phyloP scores from a whole-genome alignment of 495 filamentous ascomycete genomes.

The Penicillium argentinense region DNA sequence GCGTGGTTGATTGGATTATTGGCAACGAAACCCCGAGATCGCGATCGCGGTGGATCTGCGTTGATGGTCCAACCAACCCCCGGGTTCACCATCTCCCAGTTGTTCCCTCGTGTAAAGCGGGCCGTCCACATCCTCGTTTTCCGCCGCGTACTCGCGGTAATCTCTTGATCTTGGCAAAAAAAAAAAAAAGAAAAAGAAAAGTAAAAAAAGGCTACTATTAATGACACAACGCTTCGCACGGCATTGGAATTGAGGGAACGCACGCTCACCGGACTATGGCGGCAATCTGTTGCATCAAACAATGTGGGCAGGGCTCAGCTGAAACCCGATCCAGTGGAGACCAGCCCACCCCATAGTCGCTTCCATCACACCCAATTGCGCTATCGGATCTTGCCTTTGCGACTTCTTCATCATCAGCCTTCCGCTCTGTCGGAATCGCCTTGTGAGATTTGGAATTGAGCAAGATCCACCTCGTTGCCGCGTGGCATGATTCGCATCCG shows the following conservation, averaged over 20 bases:
- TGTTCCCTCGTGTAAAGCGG: neutral
- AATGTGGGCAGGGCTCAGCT: conserved; percentile 16
- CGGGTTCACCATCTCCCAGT: neutral
- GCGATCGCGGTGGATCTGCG: conserved; percentile 13
- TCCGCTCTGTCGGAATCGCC: conserved; percentile 3
- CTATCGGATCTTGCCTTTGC: conserved; percentile 2
- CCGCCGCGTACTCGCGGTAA: neutral
- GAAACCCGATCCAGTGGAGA: conserved; percentile 25
- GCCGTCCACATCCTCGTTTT: neutral
- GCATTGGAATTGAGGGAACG: neutral
- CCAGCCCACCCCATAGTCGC: conserved; percentile 3
- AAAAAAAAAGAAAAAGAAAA: too few relatives aligned
- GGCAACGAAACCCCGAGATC: conserved; percentile 16
- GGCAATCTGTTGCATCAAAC: neutral
- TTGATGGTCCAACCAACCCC: neutral
- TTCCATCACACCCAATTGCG: conserved; percentile 10
- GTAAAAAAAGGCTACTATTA: too few relatives aligned
- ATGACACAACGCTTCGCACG: too few relatives aligned
- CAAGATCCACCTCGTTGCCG: neutral
- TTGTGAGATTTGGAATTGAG: conserved; percentile 16
- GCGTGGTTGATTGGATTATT: conserved; percentile 3
- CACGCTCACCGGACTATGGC: neutral
- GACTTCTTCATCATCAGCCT: neutral
- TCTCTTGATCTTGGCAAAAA: too few relatives aligned
- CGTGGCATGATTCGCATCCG: neutral